phyloP scores from a whole-genome alignment of 441 rosid species.

The Arabidopsis lyrata region DNA sequence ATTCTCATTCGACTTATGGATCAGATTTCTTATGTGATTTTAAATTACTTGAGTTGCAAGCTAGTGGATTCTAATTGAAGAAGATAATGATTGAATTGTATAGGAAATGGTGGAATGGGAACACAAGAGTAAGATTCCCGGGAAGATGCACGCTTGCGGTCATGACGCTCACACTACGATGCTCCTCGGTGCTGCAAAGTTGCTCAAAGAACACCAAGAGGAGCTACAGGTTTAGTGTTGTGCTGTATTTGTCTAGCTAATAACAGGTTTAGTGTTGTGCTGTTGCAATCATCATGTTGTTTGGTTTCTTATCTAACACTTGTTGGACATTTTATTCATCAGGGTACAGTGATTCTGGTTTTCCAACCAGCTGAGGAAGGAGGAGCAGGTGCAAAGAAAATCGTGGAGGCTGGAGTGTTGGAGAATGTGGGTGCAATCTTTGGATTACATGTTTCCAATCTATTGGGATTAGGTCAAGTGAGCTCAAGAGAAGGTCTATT shows the following conservation, averaged over 20 bases:
- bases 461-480: neutral
- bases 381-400: neutral
- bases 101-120: constrained; percentile 9
- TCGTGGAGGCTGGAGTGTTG: neutral
- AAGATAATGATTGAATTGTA: neutral
- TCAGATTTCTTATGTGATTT: neutral
- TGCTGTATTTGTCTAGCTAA: neutral
- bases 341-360: neutral
- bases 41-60: too few relatives aligned
- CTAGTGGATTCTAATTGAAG: too few relatives aligned
- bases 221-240: neutral
- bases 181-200: constrained; percentile 5
- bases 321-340: neutral
- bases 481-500: neutral
- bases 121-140: constrained; percentile 1
- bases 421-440: neutral
- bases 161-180: neutral
- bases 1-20: too few relatives aligned
- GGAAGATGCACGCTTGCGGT: neutral
- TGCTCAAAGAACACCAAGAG: neutral
- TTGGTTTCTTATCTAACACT: neutral
- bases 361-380: constrained; percentile 11
- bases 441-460: neutral
- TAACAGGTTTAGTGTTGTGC: neutral
- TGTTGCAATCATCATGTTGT: neutral